Evolutionary conservation across 1,284 basidiomycete genomes (phyloP), one percentile per base, ranked within the genome.

Genomic region (Sporisorium iseilematis-ciliati): DNA sequence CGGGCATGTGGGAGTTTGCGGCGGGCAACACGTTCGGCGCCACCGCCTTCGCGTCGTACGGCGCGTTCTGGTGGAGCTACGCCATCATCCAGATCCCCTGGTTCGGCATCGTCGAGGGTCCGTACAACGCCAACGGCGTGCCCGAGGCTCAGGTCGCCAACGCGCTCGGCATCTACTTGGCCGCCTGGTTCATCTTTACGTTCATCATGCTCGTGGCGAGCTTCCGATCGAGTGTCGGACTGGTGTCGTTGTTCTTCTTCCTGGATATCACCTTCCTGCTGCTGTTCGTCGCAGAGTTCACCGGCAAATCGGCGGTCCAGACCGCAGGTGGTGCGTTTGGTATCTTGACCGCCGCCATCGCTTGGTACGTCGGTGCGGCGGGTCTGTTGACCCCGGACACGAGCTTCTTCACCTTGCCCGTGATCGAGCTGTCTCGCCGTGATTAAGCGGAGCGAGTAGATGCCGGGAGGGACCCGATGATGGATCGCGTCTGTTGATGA

Each of bases 171-270:
- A 75, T 83, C 50, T 83, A 75, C 57, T 56, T 82, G 33, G 52
- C 73, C 14, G 69, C 75, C 10, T 83, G 81, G 81, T 84, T 84
- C 70, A 82, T 84, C 55, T 83, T 84, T 35, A 84, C 82, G 1
- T 72, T 74, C 16, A 65, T 81, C 54, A 65, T 80, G 69, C 50
- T 81, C 16, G 26, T 80, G 16, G 78, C 77, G 29, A 76, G 74
- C 10, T 71, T 82, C 64, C 61, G 80, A 20, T 78, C 78, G 4
- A 78, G 75, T 11, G 70, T 82, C 18, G 81, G 69, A 21, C 67
- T 84, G 38, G 78, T 91, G 46, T 80, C 88, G 3, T 88, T 96
- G 29, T 92, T 97, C 87, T 88, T 89, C 84, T 90, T 90, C 87
- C 89, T 97, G 6, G 88, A 90, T 31, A 72, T 89, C 40, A 88